Evolutionary conservation across 176 grass and related monocot species (phyloP).

Genomic region (Ensete glaucum): DNA sequence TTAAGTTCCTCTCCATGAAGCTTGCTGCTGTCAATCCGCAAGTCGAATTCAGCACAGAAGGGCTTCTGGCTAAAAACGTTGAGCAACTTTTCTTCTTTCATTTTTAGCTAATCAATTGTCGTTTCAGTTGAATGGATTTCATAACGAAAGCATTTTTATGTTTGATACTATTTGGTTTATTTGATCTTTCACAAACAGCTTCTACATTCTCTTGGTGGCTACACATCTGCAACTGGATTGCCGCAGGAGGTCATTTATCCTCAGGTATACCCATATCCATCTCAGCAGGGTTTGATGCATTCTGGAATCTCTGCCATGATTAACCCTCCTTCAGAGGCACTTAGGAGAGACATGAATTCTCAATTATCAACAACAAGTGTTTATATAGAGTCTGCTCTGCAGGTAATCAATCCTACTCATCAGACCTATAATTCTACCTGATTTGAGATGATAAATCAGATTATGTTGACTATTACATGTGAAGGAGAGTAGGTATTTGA

Average conservation of each 20-base stretch:
- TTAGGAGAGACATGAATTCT: constrained; percentile 7
- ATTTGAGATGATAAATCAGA: background rate
- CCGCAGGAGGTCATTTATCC: constrained; percentile 14
- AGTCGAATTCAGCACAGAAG: constrained; percentile 18
- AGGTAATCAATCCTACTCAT: constrained; percentile 8
- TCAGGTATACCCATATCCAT: constrained; percentile 1
- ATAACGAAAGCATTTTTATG: no score
- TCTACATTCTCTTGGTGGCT: constrained; percentile 8
- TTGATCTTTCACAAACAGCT: background rate
- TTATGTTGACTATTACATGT: background rate
- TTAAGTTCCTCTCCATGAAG: constrained; percentile 26
- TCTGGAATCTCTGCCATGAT: constrained; percentile 11
- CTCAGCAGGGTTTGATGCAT: constrained; percentile 6
- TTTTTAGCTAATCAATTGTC: no score
- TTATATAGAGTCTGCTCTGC: constrained; percentile 13
- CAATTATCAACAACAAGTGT: constrained; percentile 2
- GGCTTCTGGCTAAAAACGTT: constrained; percentile 26
- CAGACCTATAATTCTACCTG: background rate
- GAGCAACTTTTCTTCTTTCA: background rate
- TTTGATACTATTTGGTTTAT: no score
- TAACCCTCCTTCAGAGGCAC: constrained; percentile 16
- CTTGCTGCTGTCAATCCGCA: constrained; percentile 23
- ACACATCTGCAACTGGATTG: background rate
- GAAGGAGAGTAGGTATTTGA: no score
- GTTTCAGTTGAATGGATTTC: no score